Evolutionary conservation across 768 basidiomycete genomes (phyloP).

Genomic region (Mycena galericulata): DNA sequence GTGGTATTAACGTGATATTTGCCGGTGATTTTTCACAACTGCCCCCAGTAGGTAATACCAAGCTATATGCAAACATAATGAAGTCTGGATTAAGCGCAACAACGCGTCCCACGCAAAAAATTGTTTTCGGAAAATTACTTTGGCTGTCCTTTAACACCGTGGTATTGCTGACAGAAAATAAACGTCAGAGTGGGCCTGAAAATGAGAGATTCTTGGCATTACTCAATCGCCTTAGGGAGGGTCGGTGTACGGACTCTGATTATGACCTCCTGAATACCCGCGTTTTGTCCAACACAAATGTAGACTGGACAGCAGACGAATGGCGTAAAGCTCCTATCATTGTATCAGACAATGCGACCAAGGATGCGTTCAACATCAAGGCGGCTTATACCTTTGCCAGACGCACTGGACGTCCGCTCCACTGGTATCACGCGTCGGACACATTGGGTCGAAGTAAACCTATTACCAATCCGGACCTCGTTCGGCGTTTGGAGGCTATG

Average conservation of each 20-base stretch:
- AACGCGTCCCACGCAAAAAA: conserved; percentile 19
- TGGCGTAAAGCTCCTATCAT: conserved; percentile 1
- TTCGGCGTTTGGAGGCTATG: neutral
- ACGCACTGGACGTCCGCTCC: neutral
- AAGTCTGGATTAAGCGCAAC: neutral
- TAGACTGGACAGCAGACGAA: neutral
- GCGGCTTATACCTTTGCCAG: neutral
- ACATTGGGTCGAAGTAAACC: neutral
- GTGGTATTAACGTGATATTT: conserved; percentile 55
- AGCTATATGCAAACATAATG: conserved; percentile 30
- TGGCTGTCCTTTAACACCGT: conserved; percentile 3
- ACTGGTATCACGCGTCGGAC: conserved; percentile 12
- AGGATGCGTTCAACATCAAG: neutral
- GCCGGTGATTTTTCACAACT: conserved; percentile 59
- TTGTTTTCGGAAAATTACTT: conserved; percentile 2
- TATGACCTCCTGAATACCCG: neutral
- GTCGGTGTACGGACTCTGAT: conserved; percentile 1
- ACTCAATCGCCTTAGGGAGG: neutral
- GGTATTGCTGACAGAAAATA: neutral
- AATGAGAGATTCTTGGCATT: neutral
- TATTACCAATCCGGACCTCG: neutral
- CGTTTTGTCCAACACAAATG: neutral
- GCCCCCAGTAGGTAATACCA: conserved; percentile 40
- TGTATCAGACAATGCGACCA: neutral
- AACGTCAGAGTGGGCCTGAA: neutral